Base-by-base conservation (phyloP, 306 rosid genomes). In the Prosopis cineraria region DNA sequence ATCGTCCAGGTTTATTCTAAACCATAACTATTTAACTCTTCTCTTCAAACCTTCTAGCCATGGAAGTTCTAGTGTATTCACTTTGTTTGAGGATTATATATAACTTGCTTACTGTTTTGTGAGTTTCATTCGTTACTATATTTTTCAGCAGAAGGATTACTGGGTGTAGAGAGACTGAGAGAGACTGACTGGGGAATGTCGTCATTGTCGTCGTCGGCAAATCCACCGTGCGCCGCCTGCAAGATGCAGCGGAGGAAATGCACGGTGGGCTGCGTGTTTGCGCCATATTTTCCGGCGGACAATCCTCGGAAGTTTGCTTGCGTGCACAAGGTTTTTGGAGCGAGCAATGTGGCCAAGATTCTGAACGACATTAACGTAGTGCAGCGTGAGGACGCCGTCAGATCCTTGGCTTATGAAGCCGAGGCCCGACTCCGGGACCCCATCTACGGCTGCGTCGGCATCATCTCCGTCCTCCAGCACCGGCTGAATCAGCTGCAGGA, bases 301-400 rank as follows among this genome's bases (percentile, higher is more conserved):
- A 22, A 53, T 4, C 60, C 30, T n/a, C 30, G 14, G 30, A 53
- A 53, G 14, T 53, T 53, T 53, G 30, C 31, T 9, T 20, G 14
- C 5, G 30, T 53, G 30, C 60, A 24, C 30, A 53, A 53, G 60
- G 30, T 53, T 20, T 53, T 53, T 22, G 60, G 60, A 0, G 60
- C 31, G 13, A 53, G 60, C 30, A 53, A 53, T 22, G 60, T 53
- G 30, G 31, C 14, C 30, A 53, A 22, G 60, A 53, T 53, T 9
- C 30, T 53, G 60, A 53, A 22, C 5, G 16, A 53, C 0, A 6
- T 53, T 53, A 22, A 8, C 12, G 27, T n/a, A 3, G 58, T 2
- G 12, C 82, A 83, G 60, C 84, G 87, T 0, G 87, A 79, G 16
- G 89, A 85, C 74, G 89, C 90, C 1, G 89, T 85, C 3, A 53